Evolutionary conservation across 768 basidiomycete species (phyloP).

Genomic region (Psilocybe azurescens): DNA sequence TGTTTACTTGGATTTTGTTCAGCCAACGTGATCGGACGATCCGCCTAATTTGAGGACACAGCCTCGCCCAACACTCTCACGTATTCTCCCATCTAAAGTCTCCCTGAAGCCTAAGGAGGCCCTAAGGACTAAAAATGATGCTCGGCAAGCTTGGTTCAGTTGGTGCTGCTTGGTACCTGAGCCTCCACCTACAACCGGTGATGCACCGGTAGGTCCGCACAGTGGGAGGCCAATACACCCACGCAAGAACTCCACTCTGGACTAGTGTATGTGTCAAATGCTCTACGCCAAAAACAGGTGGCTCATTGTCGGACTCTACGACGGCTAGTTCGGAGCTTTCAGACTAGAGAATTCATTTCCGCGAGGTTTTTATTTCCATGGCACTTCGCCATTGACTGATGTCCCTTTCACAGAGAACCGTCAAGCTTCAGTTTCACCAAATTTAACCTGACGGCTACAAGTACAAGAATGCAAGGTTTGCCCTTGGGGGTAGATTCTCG

Average conservation of each 20-base stretch:
- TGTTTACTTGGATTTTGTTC: not conserved
- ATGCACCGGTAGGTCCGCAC: not conserved
- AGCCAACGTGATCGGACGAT: constrained; percentile 8
- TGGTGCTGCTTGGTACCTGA: not conserved
- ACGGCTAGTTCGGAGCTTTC: not conserved
- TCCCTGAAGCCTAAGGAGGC: constrained; percentile 1
- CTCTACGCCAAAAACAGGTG: not conserved
- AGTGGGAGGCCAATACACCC: not conserved
- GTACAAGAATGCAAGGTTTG: not conserved
- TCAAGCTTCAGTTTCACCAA: not conserved
- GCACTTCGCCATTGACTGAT: not conserved
- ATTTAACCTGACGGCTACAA: not conserved
- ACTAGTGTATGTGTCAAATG: not conserved
- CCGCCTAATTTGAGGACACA: constrained; percentile 1
- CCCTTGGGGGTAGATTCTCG: not conserved
- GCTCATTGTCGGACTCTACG: not conserved
- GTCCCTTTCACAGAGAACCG: not conserved
- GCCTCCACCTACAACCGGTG: not conserved
- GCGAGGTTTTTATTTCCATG: not conserved
- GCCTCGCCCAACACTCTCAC: constrained; percentile 5
- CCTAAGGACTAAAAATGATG: not conserved
- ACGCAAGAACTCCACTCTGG: not conserved
- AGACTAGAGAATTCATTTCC: not conserved
- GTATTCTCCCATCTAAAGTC: constrained; percentile 1
- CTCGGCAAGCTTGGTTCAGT: not conserved